Conservation (phyloP, 148 eudicot species). For the Rhododendron simsii region DNA sequence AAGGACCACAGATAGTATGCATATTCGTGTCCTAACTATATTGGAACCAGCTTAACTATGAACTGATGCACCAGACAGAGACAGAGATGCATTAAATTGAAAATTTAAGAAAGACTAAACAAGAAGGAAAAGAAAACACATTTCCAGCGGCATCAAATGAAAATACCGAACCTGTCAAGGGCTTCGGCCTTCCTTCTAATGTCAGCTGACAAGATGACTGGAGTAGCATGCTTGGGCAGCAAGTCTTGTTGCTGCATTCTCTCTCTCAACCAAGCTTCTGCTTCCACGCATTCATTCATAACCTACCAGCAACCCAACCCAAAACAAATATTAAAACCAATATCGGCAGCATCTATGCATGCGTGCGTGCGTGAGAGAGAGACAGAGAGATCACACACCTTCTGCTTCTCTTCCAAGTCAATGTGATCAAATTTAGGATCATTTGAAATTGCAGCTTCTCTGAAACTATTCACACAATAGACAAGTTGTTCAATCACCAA, state of each 20-base stretch:
- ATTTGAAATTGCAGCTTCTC: conserved; percentile 62
- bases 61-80: neutral
- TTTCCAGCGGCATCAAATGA: neutral
- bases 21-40: neutral
- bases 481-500: conserved; percentile 43
- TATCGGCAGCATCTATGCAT: neutral
- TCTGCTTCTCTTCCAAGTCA: conserved; percentile 67
- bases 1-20: neutral
- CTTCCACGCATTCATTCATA: conserved; percentile 59
- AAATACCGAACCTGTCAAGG: conserved; percentile 57
- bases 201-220: conserved; percentile 69
- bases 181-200: conserved; percentile 70
- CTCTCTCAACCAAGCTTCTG: conserved; percentile 87
- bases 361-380: neutral
- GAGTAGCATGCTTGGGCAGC: conserved; percentile 66
- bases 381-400: conserved; percentile 32
- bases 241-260: conserved; percentile 75
- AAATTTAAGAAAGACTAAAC: neutral
- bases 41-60: neutral
- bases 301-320: conserved; percentile 35
- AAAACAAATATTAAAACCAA: neutral
- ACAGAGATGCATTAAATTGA: neutral
- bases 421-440: conserved; percentile 89
- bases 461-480: conserved; percentile 53
- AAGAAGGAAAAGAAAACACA: neutral